Evolutionary conservation across 768 basidiomycete genomes (phyloP).

Genomic region (Mycena chlorophos): DNA sequence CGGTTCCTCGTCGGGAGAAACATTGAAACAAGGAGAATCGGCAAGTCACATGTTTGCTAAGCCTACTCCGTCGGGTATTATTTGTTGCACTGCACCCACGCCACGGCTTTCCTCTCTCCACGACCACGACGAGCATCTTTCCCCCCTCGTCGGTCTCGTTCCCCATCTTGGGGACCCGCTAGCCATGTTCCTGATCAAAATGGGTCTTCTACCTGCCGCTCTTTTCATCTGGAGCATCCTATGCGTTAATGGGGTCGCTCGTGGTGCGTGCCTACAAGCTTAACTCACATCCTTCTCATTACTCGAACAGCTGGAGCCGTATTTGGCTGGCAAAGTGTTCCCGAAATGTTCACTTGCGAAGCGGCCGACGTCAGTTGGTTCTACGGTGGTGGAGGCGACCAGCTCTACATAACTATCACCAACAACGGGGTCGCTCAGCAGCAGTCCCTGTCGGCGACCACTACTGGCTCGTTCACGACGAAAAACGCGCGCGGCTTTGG

Average conservation of each 20-base stretch:
- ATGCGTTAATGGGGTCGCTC: slow-evolving; percentile 11
- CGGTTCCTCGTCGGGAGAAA: background rate
- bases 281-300: background rate
- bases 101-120: slow-evolving; percentile 1
- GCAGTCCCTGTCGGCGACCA: background rate
- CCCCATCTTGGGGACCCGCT: background rate
- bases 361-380: slow-evolving; percentile 30
- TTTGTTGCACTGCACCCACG: background rate
- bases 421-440: slow-evolving; percentile 7
- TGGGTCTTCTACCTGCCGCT: slow-evolving; percentile 17
- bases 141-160: background rate
- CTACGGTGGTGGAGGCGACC: slow-evolving; percentile 8
- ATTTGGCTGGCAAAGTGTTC: slow-evolving; percentile 26
- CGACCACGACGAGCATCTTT: background rate
- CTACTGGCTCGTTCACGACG: background rate
- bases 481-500: background rate
- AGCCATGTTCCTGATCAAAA: background rate
- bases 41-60: background rate
- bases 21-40: background rate
- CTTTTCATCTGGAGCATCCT: slow-evolving; percentile 18
- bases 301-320: background rate
- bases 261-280: slow-evolving; percentile 8
- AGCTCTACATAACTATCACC: slow-evolving; percentile 9
- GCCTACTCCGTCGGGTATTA: background rate
- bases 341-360: slow-evolving; percentile 37